Percentiles rank a stretch among this genome's conserved stretches.
Conservation (phyloP, 108 stramenopile genomes). For the Chaetoceros muelleri region DNA sequence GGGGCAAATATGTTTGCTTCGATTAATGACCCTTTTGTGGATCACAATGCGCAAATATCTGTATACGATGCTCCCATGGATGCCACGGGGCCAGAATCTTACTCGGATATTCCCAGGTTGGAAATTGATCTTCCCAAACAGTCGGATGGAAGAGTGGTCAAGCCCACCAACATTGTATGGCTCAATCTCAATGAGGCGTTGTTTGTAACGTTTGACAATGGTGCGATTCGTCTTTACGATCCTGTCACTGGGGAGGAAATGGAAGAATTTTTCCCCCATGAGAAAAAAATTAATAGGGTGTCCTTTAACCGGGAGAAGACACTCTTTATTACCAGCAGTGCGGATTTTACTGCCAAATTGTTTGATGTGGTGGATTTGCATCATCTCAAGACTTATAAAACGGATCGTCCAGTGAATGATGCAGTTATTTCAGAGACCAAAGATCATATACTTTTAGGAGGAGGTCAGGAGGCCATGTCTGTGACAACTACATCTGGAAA, state of each 20-base stretch:
- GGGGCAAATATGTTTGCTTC: conserved; percentile 89
- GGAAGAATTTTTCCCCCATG: conserved; percentile 71
- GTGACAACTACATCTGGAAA: conserved; percentile 97
- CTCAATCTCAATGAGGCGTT: conserved; percentile 86
- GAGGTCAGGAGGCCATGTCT: conserved; percentile 98
- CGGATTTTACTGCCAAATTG: conserved; percentile 90
- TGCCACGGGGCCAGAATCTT: conserved; percentile 35
- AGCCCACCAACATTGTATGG: conserved; percentile 85
- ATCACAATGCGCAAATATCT: conserved; percentile 83
- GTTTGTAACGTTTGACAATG: conserved; percentile 90
- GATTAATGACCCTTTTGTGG: conserved; percentile 92
- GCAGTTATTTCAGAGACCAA: conserved; percentile 91
- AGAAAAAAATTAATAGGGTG: conserved; percentile 89
- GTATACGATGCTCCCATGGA: conserved; percentile 75
- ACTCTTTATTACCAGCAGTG: conserved; percentile 88
- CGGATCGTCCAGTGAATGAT: conserved; percentile 97
- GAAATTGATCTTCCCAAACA: conserved; percentile 83
- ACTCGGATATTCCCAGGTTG: conserved; percentile 40
- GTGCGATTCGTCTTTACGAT: conserved; percentile 83
- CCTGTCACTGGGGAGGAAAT: conserved; percentile 74
- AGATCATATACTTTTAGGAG: conserved; percentile 95
- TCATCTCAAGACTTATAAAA: conserved; percentile 89
- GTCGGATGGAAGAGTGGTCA: conserved; percentile 49
- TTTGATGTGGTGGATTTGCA: conserved; percentile 87
- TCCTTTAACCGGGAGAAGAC: conserved; percentile 92